These are phyloP conservation scores for Sarcodon aspratus DNA, from an alignment of 768 basidiomycete species.

Conservation along the genomic window DNA sequence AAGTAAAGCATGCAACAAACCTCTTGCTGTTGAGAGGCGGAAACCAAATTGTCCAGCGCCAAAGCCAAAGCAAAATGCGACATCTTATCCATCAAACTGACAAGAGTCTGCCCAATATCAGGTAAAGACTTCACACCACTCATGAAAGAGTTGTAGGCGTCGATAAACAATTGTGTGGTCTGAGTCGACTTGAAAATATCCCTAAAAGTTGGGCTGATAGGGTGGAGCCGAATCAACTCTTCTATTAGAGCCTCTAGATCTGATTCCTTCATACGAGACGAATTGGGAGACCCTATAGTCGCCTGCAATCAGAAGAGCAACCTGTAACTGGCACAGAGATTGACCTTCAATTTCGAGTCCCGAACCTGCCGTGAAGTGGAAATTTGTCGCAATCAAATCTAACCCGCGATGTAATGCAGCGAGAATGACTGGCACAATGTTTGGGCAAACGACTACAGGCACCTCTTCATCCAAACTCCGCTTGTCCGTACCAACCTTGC, in stretches of 20 bases:
- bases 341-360: background rate
- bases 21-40: conserved; percentile 61
- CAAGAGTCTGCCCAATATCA: conserved; percentile 29
- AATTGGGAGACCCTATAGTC: too few relatives aligned
- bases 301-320: too few relatives aligned
- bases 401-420: conserved; percentile 55
- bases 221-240: conserved; percentile 59
- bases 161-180: conserved; percentile 54
- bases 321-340: too few relatives aligned
- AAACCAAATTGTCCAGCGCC: conserved; percentile 50
- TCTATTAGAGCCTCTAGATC: conserved; percentile 54
- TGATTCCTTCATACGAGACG: conserved; percentile 12
- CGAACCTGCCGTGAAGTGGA: background rate
- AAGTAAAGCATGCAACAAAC: conserved; percentile 21
- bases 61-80: conserved; percentile 60
- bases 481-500: conserved; percentile 7
- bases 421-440: conserved; percentile 65
- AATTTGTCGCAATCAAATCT: conserved; percentile 4
- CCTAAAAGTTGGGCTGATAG: conserved; percentile 53
- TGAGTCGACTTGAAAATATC: conserved; percentile 65
- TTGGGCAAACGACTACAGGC: conserved; percentile 40
- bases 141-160: conserved; percentile 49
- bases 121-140: conserved; percentile 24
- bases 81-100: conserved; percentile 59
- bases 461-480: too few relatives aligned